Evolutionary conservation across 805 yeast species (phyloP).

Genomic region (Blastobotrys attinorum): DNA sequence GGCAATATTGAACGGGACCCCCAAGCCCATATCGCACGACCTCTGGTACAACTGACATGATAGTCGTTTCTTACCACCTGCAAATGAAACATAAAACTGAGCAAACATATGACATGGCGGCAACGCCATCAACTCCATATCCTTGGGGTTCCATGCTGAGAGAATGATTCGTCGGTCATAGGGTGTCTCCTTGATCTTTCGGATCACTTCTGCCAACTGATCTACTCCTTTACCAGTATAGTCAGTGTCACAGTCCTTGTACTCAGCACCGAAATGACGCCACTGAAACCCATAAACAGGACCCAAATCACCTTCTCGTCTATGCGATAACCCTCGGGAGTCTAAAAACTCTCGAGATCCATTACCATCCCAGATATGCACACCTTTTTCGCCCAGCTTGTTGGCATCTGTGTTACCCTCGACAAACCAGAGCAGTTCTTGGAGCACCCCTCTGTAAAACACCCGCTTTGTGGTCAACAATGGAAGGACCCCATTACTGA

Average conservation of each 20-base stretch:
- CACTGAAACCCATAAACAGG: constrained; percentile 99
- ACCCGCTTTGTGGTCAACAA: constrained; percentile 88
- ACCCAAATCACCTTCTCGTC: constrained; percentile 92
- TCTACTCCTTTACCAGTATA: constrained; percentile 86
- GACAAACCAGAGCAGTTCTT: constrained; percentile 90
- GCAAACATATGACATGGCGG: constrained; percentile 98
- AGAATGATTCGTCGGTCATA: constrained; percentile 89
- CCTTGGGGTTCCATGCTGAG: constrained; percentile 99
- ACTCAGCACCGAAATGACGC: constrained; percentile 98
- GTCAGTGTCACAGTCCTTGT: constrained; percentile 77
- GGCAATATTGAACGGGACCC: constrained; percentile 97
- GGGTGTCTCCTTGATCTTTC: constrained; percentile 78
- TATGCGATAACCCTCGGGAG: constrained; percentile 64
- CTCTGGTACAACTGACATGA: constrained; percentile 91
- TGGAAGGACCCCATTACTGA: constrained; percentile 71
- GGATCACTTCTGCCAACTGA: constrained; percentile 73
- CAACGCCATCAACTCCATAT: constrained; percentile 85
- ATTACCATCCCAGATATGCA: constrained; percentile 98
- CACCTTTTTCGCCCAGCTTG: constrained; percentile 68
- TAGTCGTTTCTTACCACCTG: constrained; percentile 36
- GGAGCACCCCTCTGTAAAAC: constrained; percentile 78
- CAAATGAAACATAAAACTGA: constrained; percentile 77
- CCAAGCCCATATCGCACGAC: constrained; percentile 99
- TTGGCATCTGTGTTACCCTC: constrained; percentile 86
- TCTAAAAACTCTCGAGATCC: constrained; percentile 91